Conservation (phyloP, 805 yeast genomes). For the Spathaspora sp. region DNA sequence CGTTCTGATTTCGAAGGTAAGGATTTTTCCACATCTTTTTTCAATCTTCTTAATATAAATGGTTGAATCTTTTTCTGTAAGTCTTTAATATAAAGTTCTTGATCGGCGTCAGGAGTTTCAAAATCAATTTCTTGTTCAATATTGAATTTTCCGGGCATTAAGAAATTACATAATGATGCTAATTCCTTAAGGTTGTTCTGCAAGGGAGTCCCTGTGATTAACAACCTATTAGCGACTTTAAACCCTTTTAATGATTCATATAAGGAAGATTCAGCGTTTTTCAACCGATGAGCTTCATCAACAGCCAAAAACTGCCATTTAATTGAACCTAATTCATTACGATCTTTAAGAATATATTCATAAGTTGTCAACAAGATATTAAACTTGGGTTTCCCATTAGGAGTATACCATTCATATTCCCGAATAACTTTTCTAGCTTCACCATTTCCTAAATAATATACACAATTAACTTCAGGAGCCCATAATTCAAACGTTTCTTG, state of each 20-base stretch:
- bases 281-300: conserved; percentile 96
- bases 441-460: conserved; percentile 90
- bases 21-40: conserved; percentile 96
- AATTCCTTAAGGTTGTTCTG: conserved; percentile 94
- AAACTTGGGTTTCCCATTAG: conserved; percentile 75
- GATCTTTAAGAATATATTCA: conserved; percentile 91
- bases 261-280: conserved; percentile 88
- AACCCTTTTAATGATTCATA: conserved; percentile 85
- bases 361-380: conserved; percentile 92
- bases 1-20: conserved; percentile 95
- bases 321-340: conserved; percentile 71
- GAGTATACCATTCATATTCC: conserved; percentile 74
- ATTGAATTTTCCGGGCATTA: conserved; percentile 90
- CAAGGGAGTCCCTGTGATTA: conserved; percentile 97
- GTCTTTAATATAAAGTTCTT: conserved; percentile 83
- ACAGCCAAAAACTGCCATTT: conserved; percentile 97
- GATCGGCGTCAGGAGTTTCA: conserved; percentile 81
- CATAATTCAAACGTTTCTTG: conserved; percentile 97
- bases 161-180: conserved; percentile 89
- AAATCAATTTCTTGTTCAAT: conserved; percentile 96
- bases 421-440: conserved; percentile 78
- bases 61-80: conserved; percentile 86
- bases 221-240: conserved; percentile 75
- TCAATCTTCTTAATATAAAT: conserved; percentile 85
- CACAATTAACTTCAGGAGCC: conserved; percentile 94